A percentile compares a stretch with the other conserved stretches of the same genome.
phyloP scores from a whole-genome alignment of 2,329 filamentous ascomycete genomes.

The Hypoxylon sp. region DNA sequence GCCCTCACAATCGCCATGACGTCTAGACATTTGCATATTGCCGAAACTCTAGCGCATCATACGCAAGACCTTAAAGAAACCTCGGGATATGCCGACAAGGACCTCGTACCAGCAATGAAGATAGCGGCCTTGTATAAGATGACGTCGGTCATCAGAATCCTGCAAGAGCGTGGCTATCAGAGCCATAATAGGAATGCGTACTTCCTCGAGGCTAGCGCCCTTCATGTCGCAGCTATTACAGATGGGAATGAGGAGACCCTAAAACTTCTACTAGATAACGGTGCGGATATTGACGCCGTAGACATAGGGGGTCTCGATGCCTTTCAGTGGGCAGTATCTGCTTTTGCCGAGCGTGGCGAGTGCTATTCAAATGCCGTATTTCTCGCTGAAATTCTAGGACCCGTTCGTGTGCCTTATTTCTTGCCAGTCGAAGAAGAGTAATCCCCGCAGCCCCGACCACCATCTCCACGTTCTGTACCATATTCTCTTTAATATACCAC shows the following conservation, averaged over 20 bases:
- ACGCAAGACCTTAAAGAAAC: not conserved
- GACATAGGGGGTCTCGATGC: not conserved
- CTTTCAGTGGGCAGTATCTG: not conserved
- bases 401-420: too few relatives aligned
- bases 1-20: not conserved
- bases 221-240: not conserved
- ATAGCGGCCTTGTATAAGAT: constrained; percentile 8
- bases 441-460: too few relatives aligned
- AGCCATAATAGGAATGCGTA: not conserved
- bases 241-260: constrained; percentile 4
- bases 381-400: not conserved
- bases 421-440: not conserved
- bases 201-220: not conserved
- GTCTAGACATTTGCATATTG: not conserved
- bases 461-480: too few relatives aligned
- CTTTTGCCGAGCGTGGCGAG: not conserved
- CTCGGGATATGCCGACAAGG: too few relatives aligned
- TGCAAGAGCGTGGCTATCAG: constrained; percentile 1
- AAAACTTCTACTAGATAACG: not conserved
- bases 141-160: constrained; percentile 3
- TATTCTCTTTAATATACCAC: too few relatives aligned
- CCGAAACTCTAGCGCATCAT: not conserved
- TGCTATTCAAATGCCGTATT: not conserved
- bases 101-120: not conserved
- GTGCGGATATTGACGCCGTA: not conserved